A percentile compares a stretch with the other conserved stretches of the same genome.
Conservation (phyloP, 148 eudicot genomes). For the Camellia japonica region DNA sequence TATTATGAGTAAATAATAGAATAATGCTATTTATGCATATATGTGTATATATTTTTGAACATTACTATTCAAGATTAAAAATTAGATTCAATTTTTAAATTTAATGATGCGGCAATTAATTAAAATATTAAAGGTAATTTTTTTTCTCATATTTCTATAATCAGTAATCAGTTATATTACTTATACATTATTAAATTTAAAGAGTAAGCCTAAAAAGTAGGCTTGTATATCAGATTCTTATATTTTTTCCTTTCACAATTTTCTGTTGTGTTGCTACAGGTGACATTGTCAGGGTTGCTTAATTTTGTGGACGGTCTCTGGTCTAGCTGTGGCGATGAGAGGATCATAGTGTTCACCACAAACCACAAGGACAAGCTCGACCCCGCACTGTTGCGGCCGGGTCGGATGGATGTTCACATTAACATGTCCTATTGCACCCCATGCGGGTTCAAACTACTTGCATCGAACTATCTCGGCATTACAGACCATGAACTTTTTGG, state of each 20-base stretch:
- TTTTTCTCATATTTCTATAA: no score
- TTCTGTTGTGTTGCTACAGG: slow-evolving; percentile 5
- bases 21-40: no score
- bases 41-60: no score
- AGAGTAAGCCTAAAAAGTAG: no score
- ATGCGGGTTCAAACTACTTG: slow-evolving; percentile 32
- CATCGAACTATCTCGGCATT: slow-evolving; percentile 37
- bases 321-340: slow-evolving; percentile 60
- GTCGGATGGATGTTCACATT: slow-evolving; percentile 63
- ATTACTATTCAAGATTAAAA: no score
- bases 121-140: no score
- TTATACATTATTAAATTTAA: no score
- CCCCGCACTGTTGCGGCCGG: slow-evolving; percentile 56
- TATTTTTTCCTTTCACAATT: not conserved
- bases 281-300: slow-evolving; percentile 53
- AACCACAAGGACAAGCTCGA: slow-evolving; percentile 59
- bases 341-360: slow-evolving; percentile 63
- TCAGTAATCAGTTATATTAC: no score
- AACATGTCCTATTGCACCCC: slow-evolving; percentile 53
- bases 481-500: slow-evolving; percentile 23
- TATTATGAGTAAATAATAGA: no score
- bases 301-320: slow-evolving; percentile 60
- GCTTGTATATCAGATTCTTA: no score
- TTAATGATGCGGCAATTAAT: no score
- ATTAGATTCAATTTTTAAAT: no score